Percentiles rank a stretch among this genome's conserved stretches.
These are phyloP conservation scores for Aspergillus caelatus DNA, from an alignment of 2,329 filamentous ascomycete species.

Conservation along the genomic window DNA sequence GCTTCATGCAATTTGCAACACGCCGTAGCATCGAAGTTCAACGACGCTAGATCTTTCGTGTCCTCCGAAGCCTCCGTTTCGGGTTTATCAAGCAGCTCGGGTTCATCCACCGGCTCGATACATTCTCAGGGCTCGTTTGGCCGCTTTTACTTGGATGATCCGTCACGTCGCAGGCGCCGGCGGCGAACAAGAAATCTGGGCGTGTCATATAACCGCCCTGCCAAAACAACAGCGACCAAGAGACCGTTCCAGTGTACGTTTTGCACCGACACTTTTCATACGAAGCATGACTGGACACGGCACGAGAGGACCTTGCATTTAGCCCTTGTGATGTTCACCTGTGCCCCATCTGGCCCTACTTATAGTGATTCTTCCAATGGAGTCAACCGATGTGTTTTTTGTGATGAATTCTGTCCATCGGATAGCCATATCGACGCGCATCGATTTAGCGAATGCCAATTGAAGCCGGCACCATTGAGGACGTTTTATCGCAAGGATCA, in stretches of 20 bases:
- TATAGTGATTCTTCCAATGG: conserved; percentile 27
- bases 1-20: neutral
- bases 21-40: neutral
- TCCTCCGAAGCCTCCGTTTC: conserved; percentile 17
- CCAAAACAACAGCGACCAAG: conserved; percentile 19
- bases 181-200: conserved; percentile 26
- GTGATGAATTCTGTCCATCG: conserved; percentile 50
- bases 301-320: conserved; percentile 53
- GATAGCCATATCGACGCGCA: conserved; percentile 56
- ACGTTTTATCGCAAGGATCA: conserved; percentile 64
- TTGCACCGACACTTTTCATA: conserved; percentile 50
- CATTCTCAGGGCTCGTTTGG: conserved; percentile 40
- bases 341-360: conserved; percentile 54
- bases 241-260: conserved; percentile 49
- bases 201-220: conserved; percentile 29
- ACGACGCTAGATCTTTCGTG: conserved; percentile 7
- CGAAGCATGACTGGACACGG: conserved; percentile 52
- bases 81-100: conserved; percentile 17
- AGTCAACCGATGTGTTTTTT: conserved; percentile 48
- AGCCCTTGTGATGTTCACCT: conserved; percentile 54
- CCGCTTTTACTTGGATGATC: conserved; percentile 49
- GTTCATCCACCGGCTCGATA: conserved; percentile 17
- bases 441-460: conserved; percentile 54
- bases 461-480: conserved; percentile 55
- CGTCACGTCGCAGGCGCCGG: conserved; percentile 50